Conservation (phyloP, 768 basidiomycete species). For the Cystobasidium ongulense region DNA sequence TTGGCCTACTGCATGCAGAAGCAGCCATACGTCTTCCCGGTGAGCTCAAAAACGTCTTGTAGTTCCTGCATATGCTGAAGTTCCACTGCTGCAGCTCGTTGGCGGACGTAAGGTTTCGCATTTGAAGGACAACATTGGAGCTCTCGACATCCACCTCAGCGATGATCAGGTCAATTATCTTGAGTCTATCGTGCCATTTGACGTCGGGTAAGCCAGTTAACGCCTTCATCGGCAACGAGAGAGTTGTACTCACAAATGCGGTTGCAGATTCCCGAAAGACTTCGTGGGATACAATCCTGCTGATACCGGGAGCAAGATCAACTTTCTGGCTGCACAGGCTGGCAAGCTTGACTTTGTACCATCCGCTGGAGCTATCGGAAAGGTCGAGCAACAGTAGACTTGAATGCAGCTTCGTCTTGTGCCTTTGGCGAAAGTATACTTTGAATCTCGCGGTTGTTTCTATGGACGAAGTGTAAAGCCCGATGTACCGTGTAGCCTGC, state of each 20-base stretch:
- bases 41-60: no score
- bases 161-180: conserved; percentile 21
- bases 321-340: not conserved
- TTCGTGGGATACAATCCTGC: not conserved
- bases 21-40: conserved; percentile 29
- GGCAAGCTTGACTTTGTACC: not conserved
- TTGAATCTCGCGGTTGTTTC: no score
- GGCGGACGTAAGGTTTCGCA: conserved; percentile 38
- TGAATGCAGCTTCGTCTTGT: no score
- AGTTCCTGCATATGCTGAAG: no score
- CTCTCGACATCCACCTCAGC: conserved; percentile 30
- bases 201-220: not conserved
- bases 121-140: conserved; percentile 32
- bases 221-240: no score
- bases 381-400: no score
- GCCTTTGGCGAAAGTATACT: no score
- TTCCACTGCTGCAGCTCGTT: not conserved
- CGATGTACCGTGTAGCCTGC: no score
- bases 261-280: not conserved
- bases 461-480: no score
- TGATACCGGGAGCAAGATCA: not conserved
- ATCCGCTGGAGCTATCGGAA: not conserved
- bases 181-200: not conserved
- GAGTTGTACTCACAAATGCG: no score
- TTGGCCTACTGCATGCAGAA: conserved; percentile 19